These are phyloP conservation scores for Tuber microsphaerosporum DNA, from an alignment of 495 filamentous ascomycete genomes.

Conservation along the genomic window DNA sequence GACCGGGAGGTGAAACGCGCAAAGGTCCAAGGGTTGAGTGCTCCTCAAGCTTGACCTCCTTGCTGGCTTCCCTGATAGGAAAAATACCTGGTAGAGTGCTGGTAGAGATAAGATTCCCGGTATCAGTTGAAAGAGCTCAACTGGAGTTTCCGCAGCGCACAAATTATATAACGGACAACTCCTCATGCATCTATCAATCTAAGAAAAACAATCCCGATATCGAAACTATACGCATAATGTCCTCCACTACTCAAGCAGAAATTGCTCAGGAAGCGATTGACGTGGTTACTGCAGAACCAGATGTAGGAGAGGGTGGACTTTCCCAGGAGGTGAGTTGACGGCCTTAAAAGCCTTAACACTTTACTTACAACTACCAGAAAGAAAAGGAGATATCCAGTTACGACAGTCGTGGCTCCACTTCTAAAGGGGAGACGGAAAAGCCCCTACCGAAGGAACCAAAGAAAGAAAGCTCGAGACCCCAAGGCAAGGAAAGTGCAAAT, in stretches of 20 bases:
- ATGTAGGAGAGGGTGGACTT: neutral
- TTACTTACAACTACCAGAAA: neutral
- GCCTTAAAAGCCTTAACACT: slow-evolving; percentile 3
- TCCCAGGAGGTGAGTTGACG: slow-evolving; percentile 5
- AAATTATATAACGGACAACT: neutral
- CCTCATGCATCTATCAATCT: neutral
- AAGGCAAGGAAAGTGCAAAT: slow-evolving; percentile 4
- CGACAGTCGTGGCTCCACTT: neutral
- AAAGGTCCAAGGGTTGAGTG: neutral
- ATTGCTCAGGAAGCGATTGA: neutral
- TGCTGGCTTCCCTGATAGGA: neutral
- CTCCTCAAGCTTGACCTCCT: neutral
- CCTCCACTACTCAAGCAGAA: neutral
- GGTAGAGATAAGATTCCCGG: neutral
- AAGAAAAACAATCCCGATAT: neutral
- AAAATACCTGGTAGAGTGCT: no score
- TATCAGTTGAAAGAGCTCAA: neutral
- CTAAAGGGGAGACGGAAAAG: neutral
- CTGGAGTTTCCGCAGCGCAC: neutral
- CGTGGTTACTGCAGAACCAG: neutral
- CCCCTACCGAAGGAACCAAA: neutral
- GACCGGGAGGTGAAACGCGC: neutral
- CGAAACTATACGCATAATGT: neutral
- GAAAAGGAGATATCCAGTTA: neutral
- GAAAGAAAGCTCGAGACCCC: neutral